Base-by-base conservation (phyloP, 169 alveolate species). In the Cryptosporidium ubiquitum region DNA sequence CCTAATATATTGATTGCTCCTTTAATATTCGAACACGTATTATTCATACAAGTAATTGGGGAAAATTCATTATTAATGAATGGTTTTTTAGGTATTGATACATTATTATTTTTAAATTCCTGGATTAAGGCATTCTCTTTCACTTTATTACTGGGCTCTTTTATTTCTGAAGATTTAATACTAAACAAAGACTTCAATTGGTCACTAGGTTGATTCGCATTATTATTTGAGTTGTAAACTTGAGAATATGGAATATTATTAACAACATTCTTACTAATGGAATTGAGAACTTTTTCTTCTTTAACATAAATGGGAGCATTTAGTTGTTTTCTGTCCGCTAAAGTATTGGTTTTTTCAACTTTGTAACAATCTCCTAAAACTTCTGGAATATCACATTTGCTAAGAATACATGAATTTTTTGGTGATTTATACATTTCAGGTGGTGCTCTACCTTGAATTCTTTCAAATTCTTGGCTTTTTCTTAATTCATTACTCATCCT, bases 131-230 rank as follows among this genome's bases (percentile, higher is more conserved):
- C 85, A 52, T 73, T 73, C 12, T 73, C 66, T 58, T 57, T 51
- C 6, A 55, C 37, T 40, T 55, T 37, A 58, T 51, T 55, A 40
- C 39, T 33, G 5, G 37, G 49, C 23, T 73, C 61, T 14, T 73
- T 73, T 58, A 16, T 73, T 20, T 73, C 71, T n/a, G 12, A 31
- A 29, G 85, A 58, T 58, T 73, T 73, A 23, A 73, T 23, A 37
- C 85, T 73, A 58, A 73, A 73, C 85, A 73, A 55, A 23, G 85
- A 73, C 39, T 73, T 73, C n/a, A 73, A 26, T 31, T 12, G 33
- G n/a, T 64, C 51, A 64, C n/a, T 37, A 18, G 52, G 10, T 52
- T 70, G 49, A 6, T 70, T 47, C 37, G 9, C 60, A 14, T 61
- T 61, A 10, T 1, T n/a, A 29, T 14, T 20, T 16, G 6, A 5